These are phyloP conservation scores for Diaporthe amygdali DNA, from an alignment of 2,329 filamentous ascomycete genomes.

Conservation along the genomic window DNA sequence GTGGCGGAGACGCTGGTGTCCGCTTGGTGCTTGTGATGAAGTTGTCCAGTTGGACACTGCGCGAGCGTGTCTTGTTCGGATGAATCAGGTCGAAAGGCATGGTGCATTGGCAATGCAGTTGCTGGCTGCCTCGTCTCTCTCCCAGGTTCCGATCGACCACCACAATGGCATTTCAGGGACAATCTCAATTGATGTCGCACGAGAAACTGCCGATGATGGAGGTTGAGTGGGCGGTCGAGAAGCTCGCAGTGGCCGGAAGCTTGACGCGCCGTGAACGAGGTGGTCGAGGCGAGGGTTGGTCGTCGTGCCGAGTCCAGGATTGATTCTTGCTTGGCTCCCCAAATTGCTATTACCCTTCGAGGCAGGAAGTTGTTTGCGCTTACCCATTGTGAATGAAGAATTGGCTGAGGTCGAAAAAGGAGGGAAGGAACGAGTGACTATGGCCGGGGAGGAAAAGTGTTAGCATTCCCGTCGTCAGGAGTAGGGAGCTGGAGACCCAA, in stretches of 20 bases:
- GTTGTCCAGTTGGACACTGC: conserved; percentile 55
- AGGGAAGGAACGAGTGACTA: conserved; percentile 27
- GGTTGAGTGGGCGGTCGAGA: not conserved
- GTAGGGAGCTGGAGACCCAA: not conserved
- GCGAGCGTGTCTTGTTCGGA: conserved; percentile 50
- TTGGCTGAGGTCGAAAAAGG: conserved; percentile 20
- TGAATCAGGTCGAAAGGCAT: conserved; percentile 49
- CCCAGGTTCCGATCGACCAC: conserved; percentile 30
- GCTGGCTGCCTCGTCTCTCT: conserved; percentile 51
- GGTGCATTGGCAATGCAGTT: conserved; percentile 33
- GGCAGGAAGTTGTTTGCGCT: conserved; percentile 12
- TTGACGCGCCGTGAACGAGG: not conserved
- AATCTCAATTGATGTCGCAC: not conserved
- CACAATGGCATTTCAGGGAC: not conserved
- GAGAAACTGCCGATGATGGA: not conserved
- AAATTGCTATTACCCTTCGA: not conserved
- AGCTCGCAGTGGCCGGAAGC: not conserved
- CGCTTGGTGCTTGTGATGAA: conserved; percentile 24
- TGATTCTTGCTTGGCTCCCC: conserved; percentile 25
- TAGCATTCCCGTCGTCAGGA: conserved; percentile 19
- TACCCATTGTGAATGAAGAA: conserved; percentile 27
- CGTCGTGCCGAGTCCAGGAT: conserved; percentile 8
- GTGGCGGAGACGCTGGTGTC: conserved; percentile 29
- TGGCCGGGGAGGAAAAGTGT: not conserved
- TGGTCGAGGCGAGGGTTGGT: not conserved